Evolutionary conservation across 495 filamentous ascomycete species (phyloP), one percentile per base, ranked within the genome.

Genomic region (Recurvomyces mirabilis): DNA sequence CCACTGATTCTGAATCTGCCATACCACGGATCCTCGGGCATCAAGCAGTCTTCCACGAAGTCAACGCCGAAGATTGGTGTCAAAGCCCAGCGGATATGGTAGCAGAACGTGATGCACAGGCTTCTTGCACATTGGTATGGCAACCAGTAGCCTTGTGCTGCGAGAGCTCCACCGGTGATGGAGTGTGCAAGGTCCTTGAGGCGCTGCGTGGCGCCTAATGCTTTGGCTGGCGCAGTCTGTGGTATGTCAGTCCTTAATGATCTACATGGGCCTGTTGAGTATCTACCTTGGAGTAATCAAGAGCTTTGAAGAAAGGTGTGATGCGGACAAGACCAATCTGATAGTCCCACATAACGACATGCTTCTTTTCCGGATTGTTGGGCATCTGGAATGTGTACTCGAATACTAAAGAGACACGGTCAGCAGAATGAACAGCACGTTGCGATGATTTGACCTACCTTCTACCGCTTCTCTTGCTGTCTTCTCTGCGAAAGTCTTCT

Each of bases 121-220:
- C 84, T 85, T 64, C 74, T 79, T 20, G 91, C 91, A 28, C 82
- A 84, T 28, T 76, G 65, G 53, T 78, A 98, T 1, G 91, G 91
- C 75, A 96, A 84, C 91, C 89, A 98, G 66, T 98, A 98, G 19
- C 91, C 91, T 80, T 98, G 91, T 43, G 86, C 89, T 34, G 71
- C 77, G 29, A 95, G 73, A 23, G 87, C 75, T 12, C 91, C 91
- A 11, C 91, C 91, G 0, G 91, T 98, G 58, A 98, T 95, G 64
- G 86, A 94, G 58, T 93, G 80, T 23, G 83, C 83, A 45, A 95
- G 82, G 5, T 87, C 79, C 33, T 78, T 75, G 17, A 98, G 77
- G 5, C 89, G 88, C 0, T 75, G 74, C 58, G 94, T 98, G 33
- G 69, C 51, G 41, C 74, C 77, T 28, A 94, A 66, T 65, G 85